These are phyloP conservation scores for Blastocladiella emersonii DNA, from an alignment of 371 early-diverging fungal genomes.

Conservation along the genomic window DNA sequence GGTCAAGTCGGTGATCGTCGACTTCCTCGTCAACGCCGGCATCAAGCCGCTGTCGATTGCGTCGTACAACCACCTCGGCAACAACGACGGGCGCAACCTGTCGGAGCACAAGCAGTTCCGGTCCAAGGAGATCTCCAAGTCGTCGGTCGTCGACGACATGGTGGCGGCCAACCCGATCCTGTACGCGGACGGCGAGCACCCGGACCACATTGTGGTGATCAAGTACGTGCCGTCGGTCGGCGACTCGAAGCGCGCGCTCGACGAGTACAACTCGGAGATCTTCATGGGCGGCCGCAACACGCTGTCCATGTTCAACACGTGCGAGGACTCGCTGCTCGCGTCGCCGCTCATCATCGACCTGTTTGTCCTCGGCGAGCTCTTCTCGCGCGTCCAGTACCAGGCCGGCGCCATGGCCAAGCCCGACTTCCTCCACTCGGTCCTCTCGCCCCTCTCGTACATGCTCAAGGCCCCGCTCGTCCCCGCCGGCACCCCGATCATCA, in stretches of 20 bases:
- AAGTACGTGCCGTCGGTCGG: constrained; percentile 95
- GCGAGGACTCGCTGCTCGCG: constrained; percentile 94
- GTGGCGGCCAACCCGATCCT: constrained; percentile 81
- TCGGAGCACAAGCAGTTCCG: constrained; percentile 93
- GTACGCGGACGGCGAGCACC: constrained; percentile 73
- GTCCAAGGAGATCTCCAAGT: constrained; percentile 94
- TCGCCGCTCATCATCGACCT: constrained; percentile 92
- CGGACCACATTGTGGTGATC: constrained; percentile 90
- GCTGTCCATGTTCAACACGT: constrained; percentile 90
- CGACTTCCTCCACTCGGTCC: constrained; percentile 79
- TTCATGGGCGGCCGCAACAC: constrained; percentile 96
- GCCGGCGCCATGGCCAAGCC: constrained; percentile 47
- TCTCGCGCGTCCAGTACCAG: constrained; percentile 85
- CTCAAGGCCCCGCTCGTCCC: constrained; percentile 87
- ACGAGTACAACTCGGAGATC: constrained; percentile 93
- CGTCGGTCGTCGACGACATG: constrained; percentile 95
- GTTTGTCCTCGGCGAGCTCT: constrained; percentile 80
- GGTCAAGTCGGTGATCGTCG: constrained; percentile 93
- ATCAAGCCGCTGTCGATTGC: constrained; percentile 94
- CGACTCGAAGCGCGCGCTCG: constrained; percentile 92
- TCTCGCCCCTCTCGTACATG: constrained; percentile 73
- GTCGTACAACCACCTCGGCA: constrained; percentile 95
- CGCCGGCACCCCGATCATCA: constrained; percentile 82
- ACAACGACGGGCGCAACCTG: constrained; percentile 96
- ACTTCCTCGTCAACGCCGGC: constrained; percentile 94